Evolutionary conservation across 2,329 filamentous ascomycete genomes (phyloP), one percentile per base, ranked within the genome.

Genomic region (Curvularia lunata): DNA sequence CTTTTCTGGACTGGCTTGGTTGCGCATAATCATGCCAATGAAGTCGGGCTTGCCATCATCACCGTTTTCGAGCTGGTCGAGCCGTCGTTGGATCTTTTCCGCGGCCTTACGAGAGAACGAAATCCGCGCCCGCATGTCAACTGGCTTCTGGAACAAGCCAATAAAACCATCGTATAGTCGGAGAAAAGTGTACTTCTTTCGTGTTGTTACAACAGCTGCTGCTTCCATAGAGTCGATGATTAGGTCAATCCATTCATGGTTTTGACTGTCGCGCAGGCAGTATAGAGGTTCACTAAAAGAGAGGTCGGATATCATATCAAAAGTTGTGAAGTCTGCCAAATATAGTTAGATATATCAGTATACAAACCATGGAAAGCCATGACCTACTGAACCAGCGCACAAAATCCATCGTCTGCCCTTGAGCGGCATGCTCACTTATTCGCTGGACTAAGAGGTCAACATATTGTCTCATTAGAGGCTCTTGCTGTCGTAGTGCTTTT

Each of bases 401-500:
- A 4, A 75, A 68, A 28, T 75, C 67, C 3, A 72, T 54, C 3
- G 48, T 8, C 1, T 52, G 34, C 6, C 52, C 58, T 18, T 63
- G 48, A 1, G 61, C 37, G 1, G 61, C 54, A 16, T 66, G 54
- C 32, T 74, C 71, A 13, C 56, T 25, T 8, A 81, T 63, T 1
- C 74, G 64, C 32, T 72, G 58, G 16, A 79, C 61, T 1, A 81
- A 64, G 16, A 79, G 68, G 53, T 80, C 73, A 19, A 77, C 76
- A 51, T 80, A 79, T 6, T 61, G 58, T 42, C 76, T 73, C 8
- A 81, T 63, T 0, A 80, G 62, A 3, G 63, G 53, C 57, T 80
- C 77, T 57, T 82, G 80, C n/a, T 75, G 68, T 3, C 69, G 68
- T 18, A 82, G 61, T 1, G 78, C 79, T 48, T 76, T 76, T 41